These are phyloP conservation scores for Nitzschia palea DNA, from an alignment of 108 stramenopile genomes.

Conservation along the genomic window DNA sequence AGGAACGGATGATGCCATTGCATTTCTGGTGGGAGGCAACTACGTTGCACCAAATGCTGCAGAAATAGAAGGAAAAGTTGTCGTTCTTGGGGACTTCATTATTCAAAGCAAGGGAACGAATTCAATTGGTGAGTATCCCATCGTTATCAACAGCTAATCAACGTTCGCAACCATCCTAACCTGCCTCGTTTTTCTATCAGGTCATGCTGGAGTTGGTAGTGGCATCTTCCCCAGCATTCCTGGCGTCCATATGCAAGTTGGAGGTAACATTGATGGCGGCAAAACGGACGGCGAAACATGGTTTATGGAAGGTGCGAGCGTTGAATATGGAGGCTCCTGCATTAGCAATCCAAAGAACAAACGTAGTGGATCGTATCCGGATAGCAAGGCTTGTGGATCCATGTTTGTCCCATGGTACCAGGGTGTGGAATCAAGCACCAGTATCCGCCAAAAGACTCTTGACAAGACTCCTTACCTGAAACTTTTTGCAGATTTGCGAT, in stretches of 20 bases:
- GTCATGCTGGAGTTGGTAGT: conserved; percentile 11
- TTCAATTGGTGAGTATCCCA: not conserved
- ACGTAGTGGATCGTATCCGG: not conserved
- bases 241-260: conserved; percentile 5
- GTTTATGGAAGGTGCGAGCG: conserved; percentile 11
- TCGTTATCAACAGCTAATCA: not conserved
- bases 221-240: conserved; percentile 3
- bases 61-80: conserved; percentile 24
- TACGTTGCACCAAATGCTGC: not conserved
- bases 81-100: conserved; percentile 18
- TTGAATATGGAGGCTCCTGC: conserved; percentile 2
- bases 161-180: not conserved
- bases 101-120: not conserved
- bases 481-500: conserved; percentile 4
- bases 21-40: conserved; percentile 15
- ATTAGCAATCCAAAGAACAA: conserved; percentile 7
- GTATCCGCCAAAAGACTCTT: not conserved
- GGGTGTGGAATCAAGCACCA: not conserved
- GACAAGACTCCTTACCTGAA: conserved; percentile 5
- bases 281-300: conserved; percentile 8
- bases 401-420: conserved; percentile 4
- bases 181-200: not conserved
- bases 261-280: conserved; percentile 11
- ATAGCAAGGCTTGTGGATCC: conserved; percentile 10
- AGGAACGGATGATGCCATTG: conserved; percentile 16